Evolutionary conservation across 306 rosid species (phyloP), one percentile per base, ranked within the genome.

Genomic region (Nissolia schottii): DNA sequence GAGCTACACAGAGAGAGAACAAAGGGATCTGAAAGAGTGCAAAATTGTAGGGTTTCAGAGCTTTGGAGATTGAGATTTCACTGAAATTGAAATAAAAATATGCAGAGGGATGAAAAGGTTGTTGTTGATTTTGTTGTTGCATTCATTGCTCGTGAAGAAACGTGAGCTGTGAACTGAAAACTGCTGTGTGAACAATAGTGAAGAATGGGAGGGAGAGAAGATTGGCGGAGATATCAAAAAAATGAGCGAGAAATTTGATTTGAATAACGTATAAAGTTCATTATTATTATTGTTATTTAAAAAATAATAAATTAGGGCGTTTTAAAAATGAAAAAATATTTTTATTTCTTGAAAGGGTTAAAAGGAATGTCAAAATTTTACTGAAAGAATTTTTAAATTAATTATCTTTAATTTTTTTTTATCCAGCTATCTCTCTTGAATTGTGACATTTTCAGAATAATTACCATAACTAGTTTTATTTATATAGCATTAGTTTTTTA

Each of bases 21-120:
- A 14, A 37, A 10, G 13, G 43, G 13, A 37, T 37, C 11, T 15
- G 18, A 6, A n/a, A 45, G 22, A 15, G 51, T 45, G 9, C 5
- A 4, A 2, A 11, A 18, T 27, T 1, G 27, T 77, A 61, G 81
- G 68, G 67, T 71, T 78, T 49, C 24, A 49, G 55, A 37, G 23
- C 15, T 45, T 45, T 4, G 51, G 51, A 45, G 19, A 45, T 45
- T 45, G n/a, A 8, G 19, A 45, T n/a, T 45, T 14, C 20, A n/a
- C n/a, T n/a, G n/a, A n/a, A n/a, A n/a, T n/a, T n/a, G n/a, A n/a
- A n/a, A n/a, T n/a, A n/a, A n/a, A 45, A 15, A 45, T 4, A 1
- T n/a, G 5, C 0, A n/a, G 6, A 45, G 9, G 19, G 51, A 45
- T 0, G 51, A 45, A n/a, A 10, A 7, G 16, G 50, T 9, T 7